Percentiles rank a stretch among this genome's conserved stretches.
phyloP scores from a whole-genome alignment of 2,329 filamentous ascomycete species.

The Colletotrichum siamense region DNA sequence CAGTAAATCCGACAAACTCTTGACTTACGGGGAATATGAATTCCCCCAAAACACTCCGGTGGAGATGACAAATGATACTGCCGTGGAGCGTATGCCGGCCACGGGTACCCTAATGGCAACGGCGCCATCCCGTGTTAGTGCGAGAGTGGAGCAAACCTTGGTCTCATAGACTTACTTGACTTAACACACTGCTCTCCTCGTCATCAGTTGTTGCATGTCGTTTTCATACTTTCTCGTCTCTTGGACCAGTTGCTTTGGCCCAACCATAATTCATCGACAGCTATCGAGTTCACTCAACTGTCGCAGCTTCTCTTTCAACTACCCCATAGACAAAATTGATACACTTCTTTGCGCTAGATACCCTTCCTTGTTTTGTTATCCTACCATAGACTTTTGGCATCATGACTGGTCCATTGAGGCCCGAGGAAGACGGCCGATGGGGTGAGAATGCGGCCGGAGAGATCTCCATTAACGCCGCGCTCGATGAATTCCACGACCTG shows the following conservation, averaged over 20 bases:
- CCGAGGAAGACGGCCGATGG: conserved; percentile 28
- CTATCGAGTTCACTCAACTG: background rate
- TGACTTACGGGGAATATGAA: background rate
- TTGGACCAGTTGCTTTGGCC: background rate
- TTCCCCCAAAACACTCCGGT: background rate
- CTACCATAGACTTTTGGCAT: background rate
- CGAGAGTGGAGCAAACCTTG: background rate
- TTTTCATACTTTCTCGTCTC: background rate
- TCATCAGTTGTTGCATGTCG: background rate
- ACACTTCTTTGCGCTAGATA: background rate
- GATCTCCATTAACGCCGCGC: conserved; percentile 21
- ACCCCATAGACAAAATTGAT: background rate
- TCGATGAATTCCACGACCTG: conserved; percentile 26
- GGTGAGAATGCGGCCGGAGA: conserved; percentile 27
- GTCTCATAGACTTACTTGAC: background rate
- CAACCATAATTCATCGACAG: background rate
- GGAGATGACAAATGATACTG: conserved; percentile 6
- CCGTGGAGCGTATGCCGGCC: background rate
- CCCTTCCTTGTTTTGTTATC: background rate
- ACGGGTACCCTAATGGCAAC: background rate
- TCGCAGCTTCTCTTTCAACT: background rate
- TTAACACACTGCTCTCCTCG: background rate
- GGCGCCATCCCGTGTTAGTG: background rate
- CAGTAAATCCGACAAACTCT: background rate
- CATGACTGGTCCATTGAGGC: background rate